These are phyloP conservation scores for Scutellospora calospora DNA, from an alignment of 371 early-diverging fungal species.

Conservation along the genomic window DNA sequence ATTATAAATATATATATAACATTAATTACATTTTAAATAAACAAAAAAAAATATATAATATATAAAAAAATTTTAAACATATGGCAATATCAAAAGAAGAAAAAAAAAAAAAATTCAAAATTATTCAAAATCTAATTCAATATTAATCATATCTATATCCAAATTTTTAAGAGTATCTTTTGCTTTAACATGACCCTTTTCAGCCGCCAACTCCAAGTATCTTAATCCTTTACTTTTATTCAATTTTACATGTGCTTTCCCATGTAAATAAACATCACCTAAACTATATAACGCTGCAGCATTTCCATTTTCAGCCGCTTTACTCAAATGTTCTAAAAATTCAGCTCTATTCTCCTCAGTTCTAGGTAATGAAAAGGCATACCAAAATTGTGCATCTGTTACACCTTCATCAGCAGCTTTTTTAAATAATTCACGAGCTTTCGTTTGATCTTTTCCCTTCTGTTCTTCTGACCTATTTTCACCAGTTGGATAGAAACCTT, in stretches of 20 bases:
- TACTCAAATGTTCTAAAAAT: not conserved
- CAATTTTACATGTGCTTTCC: conserved; percentile 59
- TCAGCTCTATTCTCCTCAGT: not conserved
- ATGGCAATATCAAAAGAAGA: no score
- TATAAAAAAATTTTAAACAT: no score
- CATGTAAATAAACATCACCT: conserved; percentile 84
- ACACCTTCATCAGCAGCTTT: conserved; percentile 21
- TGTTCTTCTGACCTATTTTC: not conserved
- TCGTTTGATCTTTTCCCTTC: not conserved
- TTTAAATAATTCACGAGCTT: conserved; percentile 32
- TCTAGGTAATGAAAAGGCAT: not conserved
- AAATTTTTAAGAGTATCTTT: not conserved
- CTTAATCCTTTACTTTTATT: not conserved
- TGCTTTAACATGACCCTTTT: conserved; percentile 4
- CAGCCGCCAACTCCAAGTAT: conserved; percentile 34
- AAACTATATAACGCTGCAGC: conserved; percentile 71
- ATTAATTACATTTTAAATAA: no score
- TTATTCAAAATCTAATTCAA: no score
- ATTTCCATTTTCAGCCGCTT: conserved; percentile 78
- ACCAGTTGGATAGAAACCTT: not conserved
- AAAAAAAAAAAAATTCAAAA: no score
- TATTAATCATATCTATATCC: not conserved
- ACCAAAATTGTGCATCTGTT: conserved; percentile 26
- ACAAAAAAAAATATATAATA: no score
- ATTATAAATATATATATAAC: no score